phyloP scores from a whole-genome alignment of 2,329 filamentous ascomycete genomes.

The Aspergillus tanneri region DNA sequence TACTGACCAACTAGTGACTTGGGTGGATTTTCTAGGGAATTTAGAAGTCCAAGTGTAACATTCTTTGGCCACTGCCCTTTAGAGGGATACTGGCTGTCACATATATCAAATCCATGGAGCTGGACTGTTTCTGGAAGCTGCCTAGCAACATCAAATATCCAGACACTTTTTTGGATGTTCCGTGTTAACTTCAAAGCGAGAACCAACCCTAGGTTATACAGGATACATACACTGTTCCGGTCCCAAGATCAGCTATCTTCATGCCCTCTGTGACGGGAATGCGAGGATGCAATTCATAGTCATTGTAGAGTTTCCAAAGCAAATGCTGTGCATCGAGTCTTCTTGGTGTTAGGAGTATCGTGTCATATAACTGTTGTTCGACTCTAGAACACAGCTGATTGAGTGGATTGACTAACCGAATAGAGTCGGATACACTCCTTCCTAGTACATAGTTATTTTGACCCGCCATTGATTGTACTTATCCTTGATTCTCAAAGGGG shows the following conservation, averaged over 20 bases:
- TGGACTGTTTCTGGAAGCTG: slow-evolving; percentile 11
- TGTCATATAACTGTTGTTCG: too few relatives aligned
- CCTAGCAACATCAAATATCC: slow-evolving; percentile 14
- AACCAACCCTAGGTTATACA: too few relatives aligned
- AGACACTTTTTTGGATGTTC: too few relatives aligned
- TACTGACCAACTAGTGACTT: slow-evolving; percentile 14
- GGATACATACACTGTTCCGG: slow-evolving; percentile 19
- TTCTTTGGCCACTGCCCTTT: slow-evolving; percentile 15
- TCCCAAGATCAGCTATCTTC: slow-evolving; percentile 18
- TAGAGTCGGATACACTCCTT: background rate
- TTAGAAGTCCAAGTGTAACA: slow-evolving; percentile 11
- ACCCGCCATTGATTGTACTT: too few relatives aligned
- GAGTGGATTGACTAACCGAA: background rate
- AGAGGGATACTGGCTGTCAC: slow-evolving; percentile 14
- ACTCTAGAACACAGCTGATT: background rate
- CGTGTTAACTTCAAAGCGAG: too few relatives aligned
- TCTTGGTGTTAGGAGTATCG: background rate
- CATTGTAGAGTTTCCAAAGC: slow-evolving; percentile 15
- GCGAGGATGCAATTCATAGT: slow-evolving; percentile 12
- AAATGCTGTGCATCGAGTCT: slow-evolving; percentile 19
- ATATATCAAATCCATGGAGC: slow-evolving; percentile 21
- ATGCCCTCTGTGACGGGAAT: slow-evolving; percentile 16
- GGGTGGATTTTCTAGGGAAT: slow-evolving; percentile 18
- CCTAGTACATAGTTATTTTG: background rate
- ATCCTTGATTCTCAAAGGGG: background rate